A percentile compares a stretch with the other conserved stretches of the same genome.
These are phyloP conservation scores for Yarrowia sp. DNA, from an alignment of 805 yeast species.

Conservation along the genomic window DNA sequence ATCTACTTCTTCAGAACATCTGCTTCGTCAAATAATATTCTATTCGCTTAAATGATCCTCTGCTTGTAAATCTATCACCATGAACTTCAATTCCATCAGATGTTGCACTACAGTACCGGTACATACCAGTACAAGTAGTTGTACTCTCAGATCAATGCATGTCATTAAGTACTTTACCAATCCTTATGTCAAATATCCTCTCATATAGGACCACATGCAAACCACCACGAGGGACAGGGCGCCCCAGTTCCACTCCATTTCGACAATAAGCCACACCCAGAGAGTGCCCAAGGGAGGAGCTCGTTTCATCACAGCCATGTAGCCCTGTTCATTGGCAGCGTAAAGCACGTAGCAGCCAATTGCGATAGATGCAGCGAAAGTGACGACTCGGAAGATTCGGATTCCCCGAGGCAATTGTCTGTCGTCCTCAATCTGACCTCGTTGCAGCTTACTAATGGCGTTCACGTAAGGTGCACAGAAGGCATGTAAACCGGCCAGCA, in stretches of 20 bases:
- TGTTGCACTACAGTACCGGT: too few relatives aligned
- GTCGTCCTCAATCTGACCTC: slow-evolving; percentile 2
- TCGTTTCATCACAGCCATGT: slow-evolving; percentile 51
- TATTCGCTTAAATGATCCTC: too few relatives aligned
- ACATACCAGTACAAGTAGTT: too few relatives aligned
- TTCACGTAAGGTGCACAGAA: slow-evolving; percentile 31
- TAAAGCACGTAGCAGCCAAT: slow-evolving; percentile 51
- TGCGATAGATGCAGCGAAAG: slow-evolving; percentile 44
- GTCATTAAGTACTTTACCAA: too few relatives aligned
- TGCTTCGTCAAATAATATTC: too few relatives aligned
- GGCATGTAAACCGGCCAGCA: slow-evolving; percentile 46
- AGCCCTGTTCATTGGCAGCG: slow-evolving; percentile 50
- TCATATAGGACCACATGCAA: slow-evolving; percentile 44
- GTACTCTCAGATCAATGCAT: too few relatives aligned
- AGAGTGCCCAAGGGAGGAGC: slow-evolving; percentile 55
- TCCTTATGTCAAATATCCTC: slow-evolving; percentile 39
- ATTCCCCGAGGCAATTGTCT: slow-evolving; percentile 41
- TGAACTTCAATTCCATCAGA: too few relatives aligned
- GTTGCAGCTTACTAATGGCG: slow-evolving; percentile 24
- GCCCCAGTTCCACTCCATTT: slow-evolving; percentile 51
- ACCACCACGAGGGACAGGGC: slow-evolving; percentile 45
- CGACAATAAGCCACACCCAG: slow-evolving; percentile 53
- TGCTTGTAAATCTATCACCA: too few relatives aligned
- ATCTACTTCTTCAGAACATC: too few relatives aligned
- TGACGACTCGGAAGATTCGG: slow-evolving; percentile 43